Percentiles rank a stretch among this genome's conserved stretches.
Evolutionary conservation across 2,329 filamentous ascomycete genomes (phyloP).

Genomic region (Alternaria gaisen): DNA sequence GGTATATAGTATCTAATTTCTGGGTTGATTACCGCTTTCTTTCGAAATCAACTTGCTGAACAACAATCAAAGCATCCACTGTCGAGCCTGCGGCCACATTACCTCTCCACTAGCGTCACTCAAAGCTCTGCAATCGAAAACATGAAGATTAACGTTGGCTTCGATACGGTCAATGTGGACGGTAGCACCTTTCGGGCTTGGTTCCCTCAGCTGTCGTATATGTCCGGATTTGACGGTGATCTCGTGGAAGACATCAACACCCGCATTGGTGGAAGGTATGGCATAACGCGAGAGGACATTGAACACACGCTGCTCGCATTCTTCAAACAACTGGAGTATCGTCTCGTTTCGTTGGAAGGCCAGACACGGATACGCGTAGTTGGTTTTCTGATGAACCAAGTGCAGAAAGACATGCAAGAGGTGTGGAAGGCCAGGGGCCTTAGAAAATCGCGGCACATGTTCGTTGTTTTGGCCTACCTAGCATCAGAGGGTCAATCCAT

Average conservation of each 20-base stretch:
- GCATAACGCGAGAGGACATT: background rate
- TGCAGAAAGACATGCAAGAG: background rate
- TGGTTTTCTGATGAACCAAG: background rate
- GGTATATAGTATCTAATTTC: background rate
- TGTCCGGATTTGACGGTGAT: background rate
- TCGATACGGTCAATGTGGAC: background rate
- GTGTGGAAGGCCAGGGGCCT: background rate
- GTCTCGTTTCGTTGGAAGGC: too few relatives aligned
- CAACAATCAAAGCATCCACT: background rate
- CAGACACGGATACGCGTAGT: background rate
- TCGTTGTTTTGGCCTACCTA: slow-evolving; percentile 2
- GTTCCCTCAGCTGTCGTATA: background rate
- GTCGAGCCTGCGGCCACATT: background rate
- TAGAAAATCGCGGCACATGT: background rate
- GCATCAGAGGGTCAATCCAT: background rate
- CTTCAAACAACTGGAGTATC: background rate
- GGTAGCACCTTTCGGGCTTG: background rate
- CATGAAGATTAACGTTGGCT: background rate
- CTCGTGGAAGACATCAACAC: background rate
- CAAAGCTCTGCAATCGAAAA: background rate
- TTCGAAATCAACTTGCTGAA: too few relatives aligned
- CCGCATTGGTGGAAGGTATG: background rate
- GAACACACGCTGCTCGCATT: background rate
- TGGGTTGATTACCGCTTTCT: background rate
- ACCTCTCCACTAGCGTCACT: too few relatives aligned